A percentile compares a stretch with the other conserved stretches of the same genome.
phyloP scores from a whole-genome alignment of 176 grass and related monocot genomes.

The Ananas comosus region DNA sequence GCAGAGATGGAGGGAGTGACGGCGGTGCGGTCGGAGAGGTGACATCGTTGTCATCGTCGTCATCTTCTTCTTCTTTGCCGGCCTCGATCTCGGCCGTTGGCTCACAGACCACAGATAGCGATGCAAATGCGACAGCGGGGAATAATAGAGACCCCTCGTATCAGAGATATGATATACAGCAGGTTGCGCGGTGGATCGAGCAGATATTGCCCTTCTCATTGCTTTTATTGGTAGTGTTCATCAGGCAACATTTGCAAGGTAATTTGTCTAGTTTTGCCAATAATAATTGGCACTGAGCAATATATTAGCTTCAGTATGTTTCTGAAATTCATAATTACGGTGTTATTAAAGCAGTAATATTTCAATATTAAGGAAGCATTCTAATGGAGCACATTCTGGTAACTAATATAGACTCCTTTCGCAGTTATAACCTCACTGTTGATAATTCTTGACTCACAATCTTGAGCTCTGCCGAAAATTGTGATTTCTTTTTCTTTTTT shows the following conservation, averaged over 20 bases:
- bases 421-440: no score
- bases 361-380: no score
- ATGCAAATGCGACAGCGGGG: slow-evolving; percentile 12
- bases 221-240: slow-evolving; percentile 93
- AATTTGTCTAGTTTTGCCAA: neutral
- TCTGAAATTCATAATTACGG: neutral
- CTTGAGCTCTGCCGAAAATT: no score
- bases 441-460: no score
- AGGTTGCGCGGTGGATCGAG: slow-evolving; percentile 86
- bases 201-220: slow-evolving; percentile 94
- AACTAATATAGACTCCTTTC: no score
- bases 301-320: neutral
- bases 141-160: slow-evolving; percentile 53
- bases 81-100: neutral
- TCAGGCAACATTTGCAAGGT: slow-evolving; percentile 98
- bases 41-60: slow-evolving; percentile 5
- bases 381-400: no score
- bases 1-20: slow-evolving; percentile 35
- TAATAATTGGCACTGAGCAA: neutral
- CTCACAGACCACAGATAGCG: slow-evolving; percentile 4
- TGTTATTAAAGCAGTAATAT: no score
- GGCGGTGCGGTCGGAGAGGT: slow-evolving; percentile 13
- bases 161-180: slow-evolving; percentile 92
- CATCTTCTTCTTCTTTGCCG: slow-evolving; percentile 8
- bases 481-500: no score